Evolutionary conservation across 2,329 filamentous ascomycete genomes (phyloP), one percentile per base, ranked within the genome.

Genomic region (Claviceps pazoutovae): DNA sequence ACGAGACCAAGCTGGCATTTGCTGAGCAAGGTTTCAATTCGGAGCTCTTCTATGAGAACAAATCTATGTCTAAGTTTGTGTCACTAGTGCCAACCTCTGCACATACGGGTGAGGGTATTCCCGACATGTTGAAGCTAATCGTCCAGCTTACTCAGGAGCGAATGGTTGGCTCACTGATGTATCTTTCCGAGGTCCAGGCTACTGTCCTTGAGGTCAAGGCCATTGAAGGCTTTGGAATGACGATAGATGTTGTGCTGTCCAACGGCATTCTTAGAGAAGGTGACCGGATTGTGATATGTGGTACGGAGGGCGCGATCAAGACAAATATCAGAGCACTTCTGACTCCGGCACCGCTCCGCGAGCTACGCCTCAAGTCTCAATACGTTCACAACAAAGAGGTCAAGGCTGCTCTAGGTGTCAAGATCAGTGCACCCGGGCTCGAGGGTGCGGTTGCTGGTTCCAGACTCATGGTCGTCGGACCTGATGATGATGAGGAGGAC

Each of bases 321-420:
- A 98, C 93, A 6, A 96, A 96, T 60, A 93, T 98, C 62, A 82
- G 93, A 71, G 94, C 93, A 14, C 78, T 98, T 26, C 76, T 98
- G 50, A 98, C 93, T 3, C 93, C 93, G 1, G 90, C 89, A 11
- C 87, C 89, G 55, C 82, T 98, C 66, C 93, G 88, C 65, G 93
- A 98, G 68, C 71, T 98, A 57, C 89, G 94, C 67, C 80, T 98
- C 62, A 97, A 97, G 72, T 95, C 90, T 3, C 79, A 84, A 56
- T 98, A 98, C 63, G 91, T 98, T 34, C 94, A 98, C 75, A 96
- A 98, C 75, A 97, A 98, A 74, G 89, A 95, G 68, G 90, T 96
- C 72, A 98, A 96, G 76, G 93, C 94, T 19, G 89, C 93, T 8
- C 80, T 98, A 63, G 93, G 93, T 85, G 88, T 98, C 68, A 98